Base-by-base conservation (phyloP, 495 filamentous ascomycete genomes). In the Bacidia rubella region DNA sequence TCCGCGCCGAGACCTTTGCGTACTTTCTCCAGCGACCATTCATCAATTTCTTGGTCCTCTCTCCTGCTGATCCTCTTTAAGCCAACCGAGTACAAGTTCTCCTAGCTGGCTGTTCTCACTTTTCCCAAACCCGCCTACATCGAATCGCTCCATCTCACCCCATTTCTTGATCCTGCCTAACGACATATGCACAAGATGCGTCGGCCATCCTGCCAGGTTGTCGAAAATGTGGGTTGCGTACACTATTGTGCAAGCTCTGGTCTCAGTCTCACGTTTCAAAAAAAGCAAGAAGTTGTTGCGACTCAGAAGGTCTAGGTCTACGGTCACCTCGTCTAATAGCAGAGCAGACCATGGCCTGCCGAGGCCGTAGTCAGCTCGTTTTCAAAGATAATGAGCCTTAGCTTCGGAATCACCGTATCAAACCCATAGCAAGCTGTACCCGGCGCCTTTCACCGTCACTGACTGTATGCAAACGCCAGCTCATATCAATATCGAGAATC, bases 171-270 rank as follows among this genome's bases (percentile, higher is more conserved):
- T 85, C 49, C 70, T 78, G 2, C 92, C 92, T 38, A 90, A 61
- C 62, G 86, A 80, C 89, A 97, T 95, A 59, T 96, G 90, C 47
- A 95, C 89, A 47, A 99, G 66, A 69, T 99, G 90, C 0, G 83
- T 94, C 47, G 92, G 92, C 92, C 92, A 99, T 29, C 78, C 78
- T 0, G 86, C 86, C 23, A 96, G 65, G 57, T 94, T 93, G 63
- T 99, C 92, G 59, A 99, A 65, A 49, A 99, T 95, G 65, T 99
- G 92, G 19, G 92, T 97, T 22, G 92, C 92, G 67, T 99, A 99
- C 23, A 97, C 90, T 58, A 99, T 85, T 2, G 92, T 95, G 63
- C 88, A 95, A 10, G 77, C 67, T 45, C 93, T 69, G 5, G 60
- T 68, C 70, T 89, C 83, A 0, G 92, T 96, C 75, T 99, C 92